These are phyloP conservation scores for Fusarium protoensiforme DNA, from an alignment of 2,329 filamentous ascomycete species.

Conservation along the genomic window DNA sequence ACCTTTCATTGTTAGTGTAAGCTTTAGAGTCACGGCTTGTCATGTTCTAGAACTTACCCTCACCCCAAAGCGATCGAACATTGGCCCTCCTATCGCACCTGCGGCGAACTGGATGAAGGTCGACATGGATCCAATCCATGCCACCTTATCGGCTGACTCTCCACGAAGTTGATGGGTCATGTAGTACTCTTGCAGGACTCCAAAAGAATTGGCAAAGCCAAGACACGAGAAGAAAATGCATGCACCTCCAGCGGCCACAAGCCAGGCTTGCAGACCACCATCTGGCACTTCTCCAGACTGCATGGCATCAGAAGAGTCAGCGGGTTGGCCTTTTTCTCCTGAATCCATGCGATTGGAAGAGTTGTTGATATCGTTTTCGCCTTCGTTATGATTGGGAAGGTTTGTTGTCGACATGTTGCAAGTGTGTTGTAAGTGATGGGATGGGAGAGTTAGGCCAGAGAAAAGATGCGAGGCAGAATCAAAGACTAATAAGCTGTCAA, in stretches of 20 bases:
- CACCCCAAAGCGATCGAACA: conserved; percentile 36
- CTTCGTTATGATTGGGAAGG: neutral
- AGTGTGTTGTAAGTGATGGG: neutral
- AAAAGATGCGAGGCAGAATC: neutral
- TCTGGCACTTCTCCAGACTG: conserved; percentile 35
- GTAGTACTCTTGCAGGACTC: conserved; percentile 59
- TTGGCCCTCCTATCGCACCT: conserved; percentile 33
- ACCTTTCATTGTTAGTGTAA: conserved; percentile 1
- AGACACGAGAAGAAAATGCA: conserved; percentile 53
- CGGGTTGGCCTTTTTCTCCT: neutral
- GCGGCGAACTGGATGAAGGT: conserved; percentile 50
- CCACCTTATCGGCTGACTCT: conserved; percentile 46
- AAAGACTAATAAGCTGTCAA: neutral
- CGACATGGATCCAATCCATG: conserved; percentile 56
- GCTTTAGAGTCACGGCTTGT: neutral
- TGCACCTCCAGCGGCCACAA: conserved; percentile 51
- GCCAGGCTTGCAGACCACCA: conserved; percentile 53
- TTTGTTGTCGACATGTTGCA: neutral
- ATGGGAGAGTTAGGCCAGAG: neutral
- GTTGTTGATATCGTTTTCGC: neutral
- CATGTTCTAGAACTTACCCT: neutral
- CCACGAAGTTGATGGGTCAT: conserved; percentile 47
- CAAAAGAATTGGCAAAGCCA: conserved; percentile 57
- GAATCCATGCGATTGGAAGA: fast-evolving
- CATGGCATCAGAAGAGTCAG: neutral